Evolutionary conservation across 2,329 filamentous ascomycete genomes (phyloP).

Genomic region (Colletotrichum incanum): DNA sequence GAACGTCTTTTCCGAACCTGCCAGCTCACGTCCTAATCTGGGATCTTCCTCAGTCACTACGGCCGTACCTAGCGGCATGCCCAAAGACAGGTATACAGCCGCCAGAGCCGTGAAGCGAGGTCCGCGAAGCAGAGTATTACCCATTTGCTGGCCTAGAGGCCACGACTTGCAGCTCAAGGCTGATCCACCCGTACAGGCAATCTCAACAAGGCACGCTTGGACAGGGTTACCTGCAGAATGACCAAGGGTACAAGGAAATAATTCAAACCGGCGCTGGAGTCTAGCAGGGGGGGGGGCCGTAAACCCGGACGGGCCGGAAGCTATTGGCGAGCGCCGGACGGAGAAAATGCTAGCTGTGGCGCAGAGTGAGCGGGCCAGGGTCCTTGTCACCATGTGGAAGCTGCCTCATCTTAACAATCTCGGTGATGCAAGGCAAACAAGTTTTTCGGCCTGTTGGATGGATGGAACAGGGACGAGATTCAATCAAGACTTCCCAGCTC

Average conservation of each 20-base stretch:
- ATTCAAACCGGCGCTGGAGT: conserved; percentile 20
- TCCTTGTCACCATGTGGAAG: background rate
- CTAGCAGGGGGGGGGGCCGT: conserved; percentile 28
- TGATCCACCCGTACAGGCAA: background rate
- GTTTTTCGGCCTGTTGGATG: conserved; percentile 5
- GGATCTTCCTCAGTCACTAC: background rate
- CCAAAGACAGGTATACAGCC: background rate
- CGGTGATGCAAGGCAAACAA: conserved; percentile 26
- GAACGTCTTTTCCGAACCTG: background rate
- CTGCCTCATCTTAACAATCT: conserved; percentile 20
- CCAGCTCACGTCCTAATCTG: background rate
- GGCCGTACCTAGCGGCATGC: too few species aligned
- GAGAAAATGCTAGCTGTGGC: conserved; percentile 20
- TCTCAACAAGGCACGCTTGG: background rate
- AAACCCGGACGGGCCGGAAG: conserved; percentile 32
- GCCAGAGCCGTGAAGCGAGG: conserved; percentile 1
- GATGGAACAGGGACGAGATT: background rate
- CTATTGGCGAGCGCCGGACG: conserved; percentile 30
- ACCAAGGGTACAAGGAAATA: conserved; percentile 22
- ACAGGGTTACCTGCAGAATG: conserved; percentile 11
- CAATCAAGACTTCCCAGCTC: background rate
- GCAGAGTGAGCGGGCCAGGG: conserved; percentile 6
- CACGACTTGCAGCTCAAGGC: background rate
- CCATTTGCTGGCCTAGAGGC: background rate
- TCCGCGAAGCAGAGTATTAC: background rate